Evolutionary conservation across 805 yeast species (phyloP).

Genomic region (Candida silvicultrix): DNA sequence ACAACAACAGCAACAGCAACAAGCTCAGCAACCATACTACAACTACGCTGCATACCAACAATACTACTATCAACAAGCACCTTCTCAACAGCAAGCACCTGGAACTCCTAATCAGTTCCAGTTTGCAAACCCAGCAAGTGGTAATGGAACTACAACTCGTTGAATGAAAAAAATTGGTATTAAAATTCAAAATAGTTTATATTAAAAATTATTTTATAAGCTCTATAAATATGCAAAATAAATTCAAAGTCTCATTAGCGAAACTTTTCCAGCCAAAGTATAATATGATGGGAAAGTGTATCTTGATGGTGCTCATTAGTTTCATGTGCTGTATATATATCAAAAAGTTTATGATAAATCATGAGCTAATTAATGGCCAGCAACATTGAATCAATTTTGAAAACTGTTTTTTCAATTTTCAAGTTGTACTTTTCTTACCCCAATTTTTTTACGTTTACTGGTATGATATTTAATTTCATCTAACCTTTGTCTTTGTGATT

Average conservation of each 20-base stretch:
- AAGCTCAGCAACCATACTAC: slow-evolving; percentile 7
- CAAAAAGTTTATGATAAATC: no score
- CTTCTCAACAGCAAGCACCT: background rate
- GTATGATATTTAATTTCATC: slow-evolving; percentile 44
- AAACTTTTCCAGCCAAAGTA: no score
- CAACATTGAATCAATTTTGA: no score
- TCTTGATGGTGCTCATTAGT: no score
- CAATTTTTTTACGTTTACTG: slow-evolving; percentile 33
- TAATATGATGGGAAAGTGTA: no score
- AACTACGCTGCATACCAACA: background rate
- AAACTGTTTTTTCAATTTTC: background rate
- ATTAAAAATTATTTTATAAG: no score
- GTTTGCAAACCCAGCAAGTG: background rate
- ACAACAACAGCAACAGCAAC: slow-evolving; percentile 1
- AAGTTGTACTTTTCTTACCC: slow-evolving; percentile 22
- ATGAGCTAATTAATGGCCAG: no score
- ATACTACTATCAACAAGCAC: background rate
- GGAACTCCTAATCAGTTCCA: background rate
- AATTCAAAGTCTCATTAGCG: no score
- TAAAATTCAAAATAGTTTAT: no score
- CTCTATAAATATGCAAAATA: background rate
- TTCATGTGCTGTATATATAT: no score
- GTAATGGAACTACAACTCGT: background rate
- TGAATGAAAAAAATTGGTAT: background rate
- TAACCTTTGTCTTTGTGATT: slow-evolving; percentile 37